phyloP scores from a whole-genome alignment of 2,329 filamentous ascomycete genomes.

The Exophiala dermatitidis region DNA sequence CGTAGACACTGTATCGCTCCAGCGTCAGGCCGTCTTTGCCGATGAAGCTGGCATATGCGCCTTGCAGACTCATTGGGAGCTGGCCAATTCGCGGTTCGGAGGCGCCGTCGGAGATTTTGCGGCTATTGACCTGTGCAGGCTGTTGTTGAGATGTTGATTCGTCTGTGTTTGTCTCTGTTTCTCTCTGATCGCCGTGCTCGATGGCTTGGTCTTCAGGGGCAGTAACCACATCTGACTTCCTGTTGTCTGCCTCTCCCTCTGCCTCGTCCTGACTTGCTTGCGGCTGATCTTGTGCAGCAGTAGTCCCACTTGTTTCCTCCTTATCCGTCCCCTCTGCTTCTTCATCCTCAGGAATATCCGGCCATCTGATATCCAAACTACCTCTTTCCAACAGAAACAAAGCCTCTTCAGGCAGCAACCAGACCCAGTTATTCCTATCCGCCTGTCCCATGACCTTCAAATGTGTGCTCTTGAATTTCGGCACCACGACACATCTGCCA shows the following conservation, averaged over 20 bases:
- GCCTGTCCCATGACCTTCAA: slow-evolving; percentile 70
- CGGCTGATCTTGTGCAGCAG: background rate
- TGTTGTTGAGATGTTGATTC: background rate
- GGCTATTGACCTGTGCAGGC: background rate
- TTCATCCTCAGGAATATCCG: slow-evolving; percentile 36
- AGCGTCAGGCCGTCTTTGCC: slow-evolving; percentile 59
- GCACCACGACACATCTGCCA: slow-evolving; percentile 50
- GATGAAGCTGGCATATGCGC: slow-evolving; percentile 77
- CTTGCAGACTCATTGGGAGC: slow-evolving; percentile 83
- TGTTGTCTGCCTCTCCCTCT: background rate
- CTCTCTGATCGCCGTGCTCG: background rate
- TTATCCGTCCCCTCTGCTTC: background rate
- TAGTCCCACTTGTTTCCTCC: too few relatives aligned
- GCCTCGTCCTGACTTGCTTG: background rate
- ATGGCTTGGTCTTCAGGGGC: too few relatives aligned
- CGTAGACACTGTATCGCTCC: slow-evolving; percentile 82
- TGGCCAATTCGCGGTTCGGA: slow-evolving; percentile 39
- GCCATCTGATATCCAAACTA: slow-evolving; percentile 81
- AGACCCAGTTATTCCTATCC: slow-evolving; percentile 59
- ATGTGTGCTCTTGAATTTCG: slow-evolving; percentile 64
- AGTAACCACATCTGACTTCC: too few relatives aligned
- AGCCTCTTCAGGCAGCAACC: slow-evolving; percentile 87
- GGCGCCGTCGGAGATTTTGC: slow-evolving; percentile 2
- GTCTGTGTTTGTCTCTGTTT: background rate
- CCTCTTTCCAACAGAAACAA: slow-evolving; percentile 84